Percentiles rank a stretch among this genome's conserved stretches.
Conservation (phyloP, 441 rosid genomes). For the Gossypium lobatum region DNA sequence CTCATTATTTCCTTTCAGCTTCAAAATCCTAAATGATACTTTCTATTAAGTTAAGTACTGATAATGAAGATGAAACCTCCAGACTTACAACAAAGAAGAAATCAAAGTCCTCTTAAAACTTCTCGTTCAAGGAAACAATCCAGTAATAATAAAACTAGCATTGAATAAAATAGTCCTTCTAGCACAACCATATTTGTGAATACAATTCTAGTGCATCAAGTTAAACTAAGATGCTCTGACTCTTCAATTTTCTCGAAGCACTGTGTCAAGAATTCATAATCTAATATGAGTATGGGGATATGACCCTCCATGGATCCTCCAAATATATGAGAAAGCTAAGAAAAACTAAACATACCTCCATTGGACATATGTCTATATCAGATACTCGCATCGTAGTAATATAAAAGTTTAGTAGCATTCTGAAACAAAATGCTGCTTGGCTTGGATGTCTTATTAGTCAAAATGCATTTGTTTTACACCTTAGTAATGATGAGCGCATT, state of each 20-base stretch:
- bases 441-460: not conserved
- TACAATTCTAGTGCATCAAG: not conserved
- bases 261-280: too few species aligned
- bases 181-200: not conserved
- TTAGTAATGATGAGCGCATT: constrained; percentile 15
- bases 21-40: constrained; percentile 5
- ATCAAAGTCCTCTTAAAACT: not conserved
- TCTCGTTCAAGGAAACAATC: not conserved
- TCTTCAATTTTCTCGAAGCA: constrained; percentile 12
- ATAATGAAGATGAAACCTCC: not conserved
- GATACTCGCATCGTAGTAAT: too few species aligned
- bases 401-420: not conserved
- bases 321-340: too few species aligned
- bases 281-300: too few species aligned
- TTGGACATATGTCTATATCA: too few species aligned
- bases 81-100: not conserved
- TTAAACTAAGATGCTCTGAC: constrained; percentile 25
- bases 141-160: not conserved
- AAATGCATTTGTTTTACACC: not conserved
- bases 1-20: constrained; percentile 1
- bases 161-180: not conserved
- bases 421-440: not conserved
- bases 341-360: too few species aligned
- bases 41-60: not conserved
- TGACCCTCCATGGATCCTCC: too few species aligned